phyloP scores from a whole-genome alignment of 1,284 basidiomycete genomes.

The Cryptococcus jaspeensis region DNA sequence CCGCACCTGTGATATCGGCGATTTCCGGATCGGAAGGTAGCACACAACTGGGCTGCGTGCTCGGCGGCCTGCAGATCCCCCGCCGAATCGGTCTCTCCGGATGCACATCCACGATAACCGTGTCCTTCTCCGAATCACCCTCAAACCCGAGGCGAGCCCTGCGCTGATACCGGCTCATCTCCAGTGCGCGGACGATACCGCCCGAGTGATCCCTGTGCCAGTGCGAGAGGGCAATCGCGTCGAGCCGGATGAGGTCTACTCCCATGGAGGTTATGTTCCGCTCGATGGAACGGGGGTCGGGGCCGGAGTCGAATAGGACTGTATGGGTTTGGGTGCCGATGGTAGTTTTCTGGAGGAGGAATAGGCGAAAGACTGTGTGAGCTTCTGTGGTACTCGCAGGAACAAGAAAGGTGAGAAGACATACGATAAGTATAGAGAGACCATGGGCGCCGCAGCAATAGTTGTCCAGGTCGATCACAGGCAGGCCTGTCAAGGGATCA shows the following conservation, averaged over 20 bases:
- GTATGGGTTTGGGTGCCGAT: conserved; percentile 55
- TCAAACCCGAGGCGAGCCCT: background rate
- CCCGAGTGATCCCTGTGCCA: conserved; percentile 82
- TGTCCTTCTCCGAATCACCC: conserved; percentile 7
- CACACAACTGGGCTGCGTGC: conserved; percentile 60
- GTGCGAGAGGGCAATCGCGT: conserved; percentile 69
- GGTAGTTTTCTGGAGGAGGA: conserved; percentile 30
- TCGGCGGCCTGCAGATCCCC: conserved; percentile 65
- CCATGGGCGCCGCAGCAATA: conserved; percentile 83
- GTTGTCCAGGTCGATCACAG: conserved; percentile 67
- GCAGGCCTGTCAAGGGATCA: conserved; percentile 62
- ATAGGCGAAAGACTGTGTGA: background rate
- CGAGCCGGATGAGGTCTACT: conserved; percentile 58
- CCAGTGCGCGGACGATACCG: conserved; percentile 59
- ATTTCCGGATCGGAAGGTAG: conserved; percentile 70
- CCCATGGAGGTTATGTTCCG: conserved; percentile 67
- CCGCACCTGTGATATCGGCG: conserved; percentile 60
- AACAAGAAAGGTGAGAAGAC: no score
- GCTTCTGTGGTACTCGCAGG: no score
- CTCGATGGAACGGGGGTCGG: conserved; percentile 67
- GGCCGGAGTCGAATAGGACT: conserved; percentile 76
- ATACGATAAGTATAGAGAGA: conserved; percentile 70
- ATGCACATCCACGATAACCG: conserved; percentile 66
- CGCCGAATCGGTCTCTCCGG: conserved; percentile 69
- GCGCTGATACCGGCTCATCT: conserved; percentile 46